Conservation (phyloP, 345 rosid species). For the Ceriops decandra region DNA sequence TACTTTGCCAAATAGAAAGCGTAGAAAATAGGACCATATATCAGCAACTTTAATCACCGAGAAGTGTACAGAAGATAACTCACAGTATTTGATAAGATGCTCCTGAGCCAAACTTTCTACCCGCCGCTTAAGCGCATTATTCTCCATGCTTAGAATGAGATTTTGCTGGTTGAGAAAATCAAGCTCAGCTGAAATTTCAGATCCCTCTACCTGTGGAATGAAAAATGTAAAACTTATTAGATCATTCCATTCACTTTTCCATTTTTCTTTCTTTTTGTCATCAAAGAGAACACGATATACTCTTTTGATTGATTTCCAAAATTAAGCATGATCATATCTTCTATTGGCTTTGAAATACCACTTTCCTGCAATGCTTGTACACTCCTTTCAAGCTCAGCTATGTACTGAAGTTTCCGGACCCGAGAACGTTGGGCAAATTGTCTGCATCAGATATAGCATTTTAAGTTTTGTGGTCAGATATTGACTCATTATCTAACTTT, state of each 20-base stretch:
- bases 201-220: constrained; percentile 63
- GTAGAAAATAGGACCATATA: neutral
- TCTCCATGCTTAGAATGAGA: constrained; percentile 86
- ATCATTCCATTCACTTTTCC: neutral
- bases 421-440: constrained; percentile 64
- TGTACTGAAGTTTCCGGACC: constrained; percentile 54
- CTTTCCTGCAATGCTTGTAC: constrained; percentile 55
- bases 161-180: constrained; percentile 77
- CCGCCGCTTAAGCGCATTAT: constrained; percentile 80
- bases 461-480: neutral
- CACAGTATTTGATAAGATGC: constrained; percentile 72
- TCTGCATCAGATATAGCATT: constrained; percentile 24
- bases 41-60: neutral
- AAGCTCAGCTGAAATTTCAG: constrained; percentile 83
- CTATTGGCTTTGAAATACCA: neutral
- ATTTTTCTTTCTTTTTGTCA: no score
- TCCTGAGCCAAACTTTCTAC: constrained; percentile 77
- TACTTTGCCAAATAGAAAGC: neutral
- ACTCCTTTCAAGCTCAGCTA: constrained; percentile 60
- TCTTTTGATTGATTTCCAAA: neutral
- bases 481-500: neutral
- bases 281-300: no score
- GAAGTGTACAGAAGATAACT: constrained; percentile 17
- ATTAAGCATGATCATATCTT: neutral
- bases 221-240: neutral